phyloP scores from a whole-genome alignment of 2,329 filamentous ascomycete species.

The Fusarium sp. region DNA sequence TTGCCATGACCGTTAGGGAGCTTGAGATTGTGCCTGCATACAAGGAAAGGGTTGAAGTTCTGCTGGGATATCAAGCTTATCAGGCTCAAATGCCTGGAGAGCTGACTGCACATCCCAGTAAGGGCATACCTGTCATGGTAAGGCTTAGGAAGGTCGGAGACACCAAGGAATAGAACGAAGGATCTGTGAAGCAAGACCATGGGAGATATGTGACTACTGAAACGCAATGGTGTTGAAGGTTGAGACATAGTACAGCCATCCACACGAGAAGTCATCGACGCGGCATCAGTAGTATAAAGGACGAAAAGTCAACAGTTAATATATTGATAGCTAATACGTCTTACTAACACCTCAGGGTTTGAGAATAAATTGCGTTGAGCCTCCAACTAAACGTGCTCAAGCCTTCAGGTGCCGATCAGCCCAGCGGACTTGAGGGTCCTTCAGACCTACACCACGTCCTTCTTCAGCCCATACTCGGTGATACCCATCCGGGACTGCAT shows the following conservation, averaged over 20 bases:
- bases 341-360: accelerated
- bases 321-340: neutral
- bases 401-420: accelerated
- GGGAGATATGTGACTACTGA: neutral
- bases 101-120: neutral
- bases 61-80: neutral
- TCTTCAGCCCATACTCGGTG: neutral
- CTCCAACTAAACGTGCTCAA: accelerated
- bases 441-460: neutral
- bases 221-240: no score
- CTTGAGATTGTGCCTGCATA: neutral
- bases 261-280: no score
- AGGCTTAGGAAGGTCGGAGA: neutral
- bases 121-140: neutral
- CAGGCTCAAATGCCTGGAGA: neutral
- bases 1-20: neutral
- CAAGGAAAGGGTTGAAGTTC: neutral
- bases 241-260: neutral
- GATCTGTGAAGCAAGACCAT: neutral
- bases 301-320: neutral
- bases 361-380: no score
- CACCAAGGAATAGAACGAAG: neutral
- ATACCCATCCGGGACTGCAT: neutral
- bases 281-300: no score
- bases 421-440: accelerated